Base-by-base conservation (phyloP, 768 basidiomycete genomes). In the Pilatotrama ljubarskyi region DNA sequence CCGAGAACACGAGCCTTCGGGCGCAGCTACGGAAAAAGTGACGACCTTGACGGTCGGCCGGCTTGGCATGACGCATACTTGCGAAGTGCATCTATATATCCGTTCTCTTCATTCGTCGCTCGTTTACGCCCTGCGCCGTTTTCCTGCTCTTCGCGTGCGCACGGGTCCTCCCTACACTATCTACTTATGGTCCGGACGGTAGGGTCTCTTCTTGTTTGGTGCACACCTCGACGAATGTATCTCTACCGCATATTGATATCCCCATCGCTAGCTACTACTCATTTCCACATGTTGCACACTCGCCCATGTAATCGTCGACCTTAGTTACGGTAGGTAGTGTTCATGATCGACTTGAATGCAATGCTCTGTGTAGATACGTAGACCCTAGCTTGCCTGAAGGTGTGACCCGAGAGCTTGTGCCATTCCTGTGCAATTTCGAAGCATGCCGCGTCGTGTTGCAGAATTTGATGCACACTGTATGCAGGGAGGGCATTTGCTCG, bases 1-100 rank as follows among this genome's bases (percentile, higher is more conserved):
- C 82, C 56, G 91, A 93, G 75, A 93, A 94, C 67, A 79, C 76
- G 40, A 83, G 72, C 38, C 69, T 94, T 60, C 81, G 88, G 43
- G 83, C 85, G 32, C 92, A 93, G 72, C 66, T 94, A 65, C 80
- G 91, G 58, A 68, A 68, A 61, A 63, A 59, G 60, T 64, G 55
- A 60, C 46, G 44, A 51, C 53, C 51, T 56, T 56, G 51, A 58
- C 25, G 55, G 51, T 46, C 46, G 46, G 35, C 25, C 25, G 25
- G 14, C 17, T 22, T 32, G 26, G 20, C 14, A 20, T 4, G 20
- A 43, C 22, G 35, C 22, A 32, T 17, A 20, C 5, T 10, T 32
- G 29, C 29, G 4, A 4, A 4, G 29, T 18, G 5, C 44, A 17
- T 13, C 29, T 22, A 51, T 40, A 20, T 47, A 32, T 26, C 35